Evolutionary conservation across 2,329 filamentous ascomycete genomes (phyloP), one percentile per base, ranked within the genome.

Genomic region (Aspergillus amoenus): DNA sequence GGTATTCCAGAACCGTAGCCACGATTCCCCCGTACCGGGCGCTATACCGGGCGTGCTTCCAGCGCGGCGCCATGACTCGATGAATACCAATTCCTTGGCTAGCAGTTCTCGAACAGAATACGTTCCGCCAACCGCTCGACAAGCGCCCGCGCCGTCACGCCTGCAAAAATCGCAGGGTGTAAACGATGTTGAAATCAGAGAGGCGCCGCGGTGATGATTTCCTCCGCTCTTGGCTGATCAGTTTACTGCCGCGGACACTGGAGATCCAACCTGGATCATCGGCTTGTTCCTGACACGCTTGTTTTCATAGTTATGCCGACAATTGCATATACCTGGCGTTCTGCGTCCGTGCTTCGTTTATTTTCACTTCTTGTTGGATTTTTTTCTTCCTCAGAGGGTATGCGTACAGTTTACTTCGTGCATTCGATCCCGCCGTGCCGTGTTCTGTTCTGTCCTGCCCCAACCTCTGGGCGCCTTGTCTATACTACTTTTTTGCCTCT

Each of bases 21-120:
- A 61, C 24, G 59, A 66, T 37, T 45, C 61, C 42, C 61, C 64
- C 2, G 48, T 50, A 0, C 61, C 60, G 53, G 46, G 60, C 52
- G 46, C 55, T 56, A 39, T 42, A 37, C 56, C 55, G 58, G 53
- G n/a, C 51, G 62, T 6, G 46, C 59, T n/a, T 58, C 62, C 53
- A 49, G 54, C 50, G 24, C 59, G 57, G 51, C 52, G 37, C 9
- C 52, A 56, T 34, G 60, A 56, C n/a, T 64, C 59, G 45, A 27
- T 51, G 1, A 60, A 65, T 50, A 47, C 63, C 1, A 61, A 58
- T 15, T 70, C 69, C 2, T 40, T 69, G 27, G 66, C 68, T 3
- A 70, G 68, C 47, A 70, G 68, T 46, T 73, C 71, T 4, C 63
- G 61, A 9, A 69, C 70, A 5, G 66, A 68, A 7, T 52, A 49